Evolutionary conservation across 2,329 filamentous ascomycete species (phyloP), one percentile per base, ranked within the genome.

Genomic region (Penicillium sp.): DNA sequence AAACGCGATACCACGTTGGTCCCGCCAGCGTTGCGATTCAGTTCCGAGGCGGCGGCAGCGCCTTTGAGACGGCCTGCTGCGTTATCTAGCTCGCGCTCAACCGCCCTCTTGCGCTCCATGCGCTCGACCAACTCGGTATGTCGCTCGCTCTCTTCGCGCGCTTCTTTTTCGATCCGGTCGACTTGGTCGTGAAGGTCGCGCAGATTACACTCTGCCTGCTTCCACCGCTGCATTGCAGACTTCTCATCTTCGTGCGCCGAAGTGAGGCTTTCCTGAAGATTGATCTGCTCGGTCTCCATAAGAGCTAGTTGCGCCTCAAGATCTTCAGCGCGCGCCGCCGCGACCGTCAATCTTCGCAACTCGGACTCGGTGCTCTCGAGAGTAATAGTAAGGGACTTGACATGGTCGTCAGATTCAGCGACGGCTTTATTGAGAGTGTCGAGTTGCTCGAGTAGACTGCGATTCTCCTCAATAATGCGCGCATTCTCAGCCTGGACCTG

Each of bases 1-100:
- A 99, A 97, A 68, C 95, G 91, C 18, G 91, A 92, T n/a, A 97
- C 91, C 36, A 96, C 91, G 54, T 80, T 86, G 57, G 81, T 85
- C 9, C 84, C 81, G 52, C 77, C 79, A 61, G 83, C 83, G 29
- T 83, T 81, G 3, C 82, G 81, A 3, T 81, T 81, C 39, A 89
- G 76, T 2, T 86, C 85, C 61, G 86, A 88, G 27, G 83, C 81
- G 0, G 88, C 90, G 3, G 91, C 91, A 11, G 90, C 89, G 9
- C 89, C 89, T 73, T 93, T 94, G 49, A 96, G 80, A 51, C 91
- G 83, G 31, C 88, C 89, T 11, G 90, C 91, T 2, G 91, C 90
- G 22, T 86, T 86, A 64, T 89, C 87, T 42, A 97, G 79, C 68
- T 96, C 91, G 65, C 85, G 86, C 70, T 97, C 92, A 43, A 96